Conservation (phyloP, 2,329 filamentous ascomycete species). For the Seiridium cupressi region DNA sequence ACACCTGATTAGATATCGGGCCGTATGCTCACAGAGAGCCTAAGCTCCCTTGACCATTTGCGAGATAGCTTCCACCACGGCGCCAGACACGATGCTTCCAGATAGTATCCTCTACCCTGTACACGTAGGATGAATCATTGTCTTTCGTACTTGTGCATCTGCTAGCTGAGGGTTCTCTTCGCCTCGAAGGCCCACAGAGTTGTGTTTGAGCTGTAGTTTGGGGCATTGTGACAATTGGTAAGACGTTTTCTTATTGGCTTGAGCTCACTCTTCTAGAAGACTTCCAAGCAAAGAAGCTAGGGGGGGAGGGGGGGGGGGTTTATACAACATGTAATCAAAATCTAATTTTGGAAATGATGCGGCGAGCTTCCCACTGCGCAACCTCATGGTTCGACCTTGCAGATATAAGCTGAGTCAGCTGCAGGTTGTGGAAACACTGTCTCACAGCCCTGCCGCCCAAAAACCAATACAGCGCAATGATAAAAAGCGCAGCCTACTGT, state of each 20-base stretch:
- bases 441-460: too few relatives aligned
- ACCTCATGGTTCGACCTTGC: background rate
- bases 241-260: background rate
- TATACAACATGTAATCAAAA: background rate
- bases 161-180: background rate
- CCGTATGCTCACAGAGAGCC: background rate
- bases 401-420: background rate
- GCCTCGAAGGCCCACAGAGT: background rate
- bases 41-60: background rate
- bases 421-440: background rate
- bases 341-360: too few relatives aligned
- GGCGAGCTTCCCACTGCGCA: background rate
- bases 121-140: background rate
- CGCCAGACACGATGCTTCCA: conserved; percentile 1
- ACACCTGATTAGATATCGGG: too few relatives aligned
- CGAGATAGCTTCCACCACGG: background rate
- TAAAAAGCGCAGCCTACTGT: too few relatives aligned
- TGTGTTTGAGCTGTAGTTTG: background rate
- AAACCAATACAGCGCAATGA: too few relatives aligned
- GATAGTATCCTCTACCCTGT: background rate
- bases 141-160: background rate
- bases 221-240: background rate
- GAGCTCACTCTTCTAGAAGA: background rate
- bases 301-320: too few relatives aligned
- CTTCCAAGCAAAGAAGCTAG: background rate